A percentile compares a stretch with the other conserved stretches of the same genome.
phyloP scores from a whole-genome alignment of 345 rosid species.

The Salix exigua region DNA sequence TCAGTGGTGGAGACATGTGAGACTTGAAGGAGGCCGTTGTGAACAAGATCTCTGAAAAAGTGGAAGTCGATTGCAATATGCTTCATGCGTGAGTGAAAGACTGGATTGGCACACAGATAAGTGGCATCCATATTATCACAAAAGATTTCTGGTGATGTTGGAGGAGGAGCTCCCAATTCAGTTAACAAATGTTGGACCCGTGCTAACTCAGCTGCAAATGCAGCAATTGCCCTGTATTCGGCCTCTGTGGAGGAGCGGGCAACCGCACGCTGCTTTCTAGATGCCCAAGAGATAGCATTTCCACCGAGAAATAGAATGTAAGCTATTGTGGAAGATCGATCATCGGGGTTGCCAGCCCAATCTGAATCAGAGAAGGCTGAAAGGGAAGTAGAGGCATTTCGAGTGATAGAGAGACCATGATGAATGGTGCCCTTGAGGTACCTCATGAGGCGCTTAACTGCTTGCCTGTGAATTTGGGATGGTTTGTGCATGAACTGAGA shows the following conservation, averaged over 20 bases:
- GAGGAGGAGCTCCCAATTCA: accelerated
- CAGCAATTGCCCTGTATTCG: accelerated
- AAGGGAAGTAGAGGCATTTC: accelerated
- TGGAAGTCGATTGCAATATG: not conserved
- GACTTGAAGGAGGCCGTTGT: accelerated
- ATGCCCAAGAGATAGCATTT: too few relatives aligned
- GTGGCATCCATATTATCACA: not conserved
- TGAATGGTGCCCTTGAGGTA: not conserved
- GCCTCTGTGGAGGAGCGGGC: accelerated
- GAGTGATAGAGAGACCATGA: accelerated
- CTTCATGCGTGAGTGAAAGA: not conserved
- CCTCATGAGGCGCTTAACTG: too few relatives aligned
- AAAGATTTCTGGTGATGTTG: accelerated
- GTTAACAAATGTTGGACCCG: accelerated
- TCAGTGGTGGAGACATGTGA: accelerated
- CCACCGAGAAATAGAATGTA: not conserved
- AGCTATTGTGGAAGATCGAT: accelerated
- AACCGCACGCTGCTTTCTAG: not conserved
- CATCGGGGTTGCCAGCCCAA: not conserved
- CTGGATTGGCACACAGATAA: accelerated
- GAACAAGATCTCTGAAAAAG: too few relatives aligned
- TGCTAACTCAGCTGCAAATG: accelerated
- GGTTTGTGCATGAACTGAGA: not conserved
- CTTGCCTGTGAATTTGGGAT: not conserved
- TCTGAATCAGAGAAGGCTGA: not conserved